phyloP scores from a whole-genome alignment of 2,329 filamentous ascomycete species.

The Sporothrix inflata region DNA sequence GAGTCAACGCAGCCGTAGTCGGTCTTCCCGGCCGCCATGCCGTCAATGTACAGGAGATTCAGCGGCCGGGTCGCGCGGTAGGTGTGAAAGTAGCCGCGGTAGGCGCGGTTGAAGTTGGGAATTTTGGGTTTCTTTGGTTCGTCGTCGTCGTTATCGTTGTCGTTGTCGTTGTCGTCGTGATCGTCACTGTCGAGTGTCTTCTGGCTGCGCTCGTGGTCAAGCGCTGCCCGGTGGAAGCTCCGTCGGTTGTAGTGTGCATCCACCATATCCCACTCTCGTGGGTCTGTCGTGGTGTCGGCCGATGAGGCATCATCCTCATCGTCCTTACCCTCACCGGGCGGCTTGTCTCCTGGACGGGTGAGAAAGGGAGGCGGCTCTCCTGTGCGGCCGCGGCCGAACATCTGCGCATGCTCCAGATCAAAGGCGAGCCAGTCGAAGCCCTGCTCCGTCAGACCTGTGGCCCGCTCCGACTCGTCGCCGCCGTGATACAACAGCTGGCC shows the following conservation, averaged over 20 bases:
- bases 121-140: conserved; percentile 21
- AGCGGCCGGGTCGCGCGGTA: conserved; percentile 63
- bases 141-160: neutral
- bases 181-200: neutral
- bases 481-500: conserved; percentile 73
- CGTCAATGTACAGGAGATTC: conserved; percentile 69
- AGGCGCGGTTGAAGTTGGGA: conserved; percentile 1
- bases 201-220: neutral
- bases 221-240: neutral
- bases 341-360: neutral
- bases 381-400: conserved; percentile 48
- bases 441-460: conserved; percentile 44
- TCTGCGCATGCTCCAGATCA: conserved; percentile 72
- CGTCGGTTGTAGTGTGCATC: neutral
- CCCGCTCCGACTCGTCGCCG: conserved; percentile 47
- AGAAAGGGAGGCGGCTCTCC: neutral
- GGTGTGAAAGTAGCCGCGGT: conserved; percentile 65
- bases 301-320: neutral
- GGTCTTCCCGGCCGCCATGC: conserved; percentile 69
- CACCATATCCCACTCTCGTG: neutral
- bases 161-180: neutral
- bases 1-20: conserved; percentile 68
- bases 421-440: conserved; percentile 73
- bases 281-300: too few species aligned
- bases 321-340: neutral